phyloP scores from a whole-genome alignment of 106 monocot species.

The Alisma plantagoaquatica region DNA sequence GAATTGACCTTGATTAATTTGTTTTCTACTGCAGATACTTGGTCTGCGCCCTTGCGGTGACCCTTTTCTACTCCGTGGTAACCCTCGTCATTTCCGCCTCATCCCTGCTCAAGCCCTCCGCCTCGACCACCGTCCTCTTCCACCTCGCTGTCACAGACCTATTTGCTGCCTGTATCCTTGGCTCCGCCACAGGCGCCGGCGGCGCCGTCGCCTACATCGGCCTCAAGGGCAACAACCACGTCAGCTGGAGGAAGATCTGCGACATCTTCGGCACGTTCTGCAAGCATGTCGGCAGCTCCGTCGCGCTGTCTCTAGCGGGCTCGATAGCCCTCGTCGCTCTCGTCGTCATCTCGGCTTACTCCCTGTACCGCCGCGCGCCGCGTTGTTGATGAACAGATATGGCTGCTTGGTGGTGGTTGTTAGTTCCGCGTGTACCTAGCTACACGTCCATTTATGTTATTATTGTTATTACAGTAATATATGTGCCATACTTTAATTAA shows the following conservation, averaged over 20 bases:
- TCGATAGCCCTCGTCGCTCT: conserved; percentile 46
- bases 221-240: conserved; percentile 51
- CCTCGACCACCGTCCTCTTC: conserved; percentile 15
- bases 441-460: too few relatives aligned
- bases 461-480: too few relatives aligned
- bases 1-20: too few relatives aligned
- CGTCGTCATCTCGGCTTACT: conserved; percentile 32
- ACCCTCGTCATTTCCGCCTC: conserved; percentile 20
- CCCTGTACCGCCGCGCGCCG: conserved; percentile 50
- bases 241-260: conserved; percentile 58
- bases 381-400: too few relatives aligned
- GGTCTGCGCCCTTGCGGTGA: neutral
- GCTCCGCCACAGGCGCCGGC: conserved; percentile 58
- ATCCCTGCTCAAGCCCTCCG: conserved; percentile 8
- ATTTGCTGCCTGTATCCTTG: conserved; percentile 57
- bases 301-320: conserved; percentile 23
- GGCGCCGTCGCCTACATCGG: conserved; percentile 54
- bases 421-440: too few relatives aligned
- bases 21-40: neutral
- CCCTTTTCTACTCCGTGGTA: conserved; percentile 35
- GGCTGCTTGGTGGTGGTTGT: too few relatives aligned
- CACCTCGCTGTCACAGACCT: conserved; percentile 13
- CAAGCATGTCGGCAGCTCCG: conserved; percentile 29
- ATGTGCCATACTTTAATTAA: too few relatives aligned
- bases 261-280: conserved; percentile 53